Percentiles rank a stretch among this genome's conserved stretches.
phyloP scores from a whole-genome alignment of 129 eudicot genomes.

The Tanacetum coccineum region DNA sequence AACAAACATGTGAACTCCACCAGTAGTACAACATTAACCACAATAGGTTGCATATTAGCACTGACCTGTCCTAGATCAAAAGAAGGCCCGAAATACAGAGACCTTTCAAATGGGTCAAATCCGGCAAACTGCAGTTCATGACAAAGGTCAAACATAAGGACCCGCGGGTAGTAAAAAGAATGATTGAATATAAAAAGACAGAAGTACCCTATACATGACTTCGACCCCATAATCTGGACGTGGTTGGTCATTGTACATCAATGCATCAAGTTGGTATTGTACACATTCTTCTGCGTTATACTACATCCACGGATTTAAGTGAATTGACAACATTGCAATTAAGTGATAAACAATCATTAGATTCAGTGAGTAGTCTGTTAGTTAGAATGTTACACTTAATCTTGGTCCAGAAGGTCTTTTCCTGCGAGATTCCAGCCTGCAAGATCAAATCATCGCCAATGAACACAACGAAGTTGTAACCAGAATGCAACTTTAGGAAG shows the following conservation, averaged over 20 bases:
- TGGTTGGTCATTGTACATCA: conserved; percentile 93
- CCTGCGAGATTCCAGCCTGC: conserved; percentile 90
- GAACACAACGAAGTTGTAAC: conserved; percentile 5
- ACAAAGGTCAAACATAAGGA: conserved; percentile 8
- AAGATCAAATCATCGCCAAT: conserved; percentile 13
- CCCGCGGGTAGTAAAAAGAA: background rate
- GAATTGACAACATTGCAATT: conserved; percentile 1
- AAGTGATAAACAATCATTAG: background rate
- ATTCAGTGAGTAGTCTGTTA: background rate
- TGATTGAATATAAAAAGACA: background rate
- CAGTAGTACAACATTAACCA: background rate
- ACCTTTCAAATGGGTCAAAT: conserved; percentile 95
- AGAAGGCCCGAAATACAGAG: conserved; percentile 88
- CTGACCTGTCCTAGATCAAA: conserved; percentile 96
- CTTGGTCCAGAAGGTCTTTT: conserved; percentile 88
- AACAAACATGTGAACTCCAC: background rate
- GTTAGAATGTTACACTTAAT: conserved; percentile 55
- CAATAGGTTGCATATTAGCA: conserved; percentile 8
- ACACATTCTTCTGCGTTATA: conserved; percentile 25
- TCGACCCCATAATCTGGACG: conserved; percentile 91
- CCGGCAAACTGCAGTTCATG: conserved; percentile 77
- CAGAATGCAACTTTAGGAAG: background rate
- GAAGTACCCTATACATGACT: conserved; percentile 88
- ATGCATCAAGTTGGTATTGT: conserved; percentile 79
- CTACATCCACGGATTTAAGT: background rate